A percentile compares a stretch with the other conserved stretches of the same genome.
phyloP scores from a whole-genome alignment of 306 rosid genomes.

The Vigna angularis region DNA sequence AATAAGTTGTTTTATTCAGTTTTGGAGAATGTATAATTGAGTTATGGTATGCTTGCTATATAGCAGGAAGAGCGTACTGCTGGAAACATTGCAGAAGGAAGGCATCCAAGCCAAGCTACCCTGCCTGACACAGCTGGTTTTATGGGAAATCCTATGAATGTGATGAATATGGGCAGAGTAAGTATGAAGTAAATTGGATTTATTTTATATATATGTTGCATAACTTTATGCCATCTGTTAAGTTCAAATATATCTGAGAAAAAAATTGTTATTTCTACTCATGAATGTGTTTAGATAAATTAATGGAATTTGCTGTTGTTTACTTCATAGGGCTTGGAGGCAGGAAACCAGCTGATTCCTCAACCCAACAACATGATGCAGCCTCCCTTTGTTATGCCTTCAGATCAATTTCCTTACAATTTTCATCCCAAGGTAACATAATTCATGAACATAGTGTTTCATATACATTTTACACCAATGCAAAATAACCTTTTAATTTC shows the following conservation, averaged over 20 bases:
- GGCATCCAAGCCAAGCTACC: not conserved
- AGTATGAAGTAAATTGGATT: constrained; percentile 1
- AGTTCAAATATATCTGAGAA: not conserved
- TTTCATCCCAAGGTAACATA: constrained; percentile 7
- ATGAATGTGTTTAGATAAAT: not conserved
- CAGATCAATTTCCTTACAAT: constrained; percentile 9
- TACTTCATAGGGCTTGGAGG: not conserved
- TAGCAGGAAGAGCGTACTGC: constrained; percentile 16
- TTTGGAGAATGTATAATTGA: not conserved
- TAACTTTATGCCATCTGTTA: not conserved
- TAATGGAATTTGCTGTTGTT: not conserved
- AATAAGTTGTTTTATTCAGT: not conserved
- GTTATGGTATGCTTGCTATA: not conserved
- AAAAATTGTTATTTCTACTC: not conserved
- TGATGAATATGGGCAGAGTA: not conserved
- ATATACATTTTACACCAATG: not conserved
- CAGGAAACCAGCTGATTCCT: not conserved
- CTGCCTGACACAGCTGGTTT: not conserved
- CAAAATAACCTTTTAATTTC: not conserved
- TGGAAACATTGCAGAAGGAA: not conserved
- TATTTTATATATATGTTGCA: too few species aligned
- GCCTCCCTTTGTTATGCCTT: not conserved
- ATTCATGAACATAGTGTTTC: not conserved
- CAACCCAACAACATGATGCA: constrained; percentile 34
- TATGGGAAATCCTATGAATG: not conserved